Evolutionary conservation across 768 basidiomycete species (phyloP).

Genomic region (Dendrothele bispora): DNA sequence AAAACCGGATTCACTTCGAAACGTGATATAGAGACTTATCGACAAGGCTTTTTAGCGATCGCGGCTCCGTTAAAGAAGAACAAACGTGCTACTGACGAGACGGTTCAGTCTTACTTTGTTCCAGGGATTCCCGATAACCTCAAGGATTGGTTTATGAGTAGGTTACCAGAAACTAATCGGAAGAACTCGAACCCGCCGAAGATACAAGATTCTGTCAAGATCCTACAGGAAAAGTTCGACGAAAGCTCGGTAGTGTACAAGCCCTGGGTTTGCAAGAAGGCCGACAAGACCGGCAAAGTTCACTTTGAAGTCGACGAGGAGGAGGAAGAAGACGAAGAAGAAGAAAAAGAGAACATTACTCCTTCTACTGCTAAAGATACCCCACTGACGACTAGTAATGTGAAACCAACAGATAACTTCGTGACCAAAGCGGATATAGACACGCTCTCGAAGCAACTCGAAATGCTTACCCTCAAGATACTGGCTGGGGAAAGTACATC

Average conservation of each 20-base stretch:
- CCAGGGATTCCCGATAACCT: conserved; percentile 9
- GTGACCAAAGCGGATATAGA: not conserved
- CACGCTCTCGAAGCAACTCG: not conserved
- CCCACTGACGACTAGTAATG: not conserved
- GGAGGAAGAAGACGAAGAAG: not conserved
- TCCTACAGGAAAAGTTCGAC: conserved; percentile 9
- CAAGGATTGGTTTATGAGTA: conserved; percentile 9
- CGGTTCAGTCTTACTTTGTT: conserved; percentile 11
- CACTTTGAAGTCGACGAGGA: not conserved
- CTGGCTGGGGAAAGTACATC: not conserved
- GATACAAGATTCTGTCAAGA: conserved; percentile 3
- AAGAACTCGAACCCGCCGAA: conserved; percentile 4
- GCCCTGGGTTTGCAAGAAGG: no score
- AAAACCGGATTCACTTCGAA: conserved; percentile 3
- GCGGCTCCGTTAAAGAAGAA: conserved; percentile 9
- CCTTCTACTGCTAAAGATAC: not conserved
- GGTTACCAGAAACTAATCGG: conserved; percentile 4
- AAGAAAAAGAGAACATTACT: not conserved
- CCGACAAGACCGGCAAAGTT: no score
- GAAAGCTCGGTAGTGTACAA: conserved; percentile 4
- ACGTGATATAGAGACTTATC: conserved; percentile 9
- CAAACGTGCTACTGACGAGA: not conserved
- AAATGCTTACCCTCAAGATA: not conserved
- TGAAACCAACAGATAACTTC: not conserved
- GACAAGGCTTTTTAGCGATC: conserved; percentile 6